Percentiles rank a stretch among this genome's conserved stretches.
Conservation (phyloP, 495 filamentous ascomycete genomes). For the Friedmanniomyces endolithicus region DNA sequence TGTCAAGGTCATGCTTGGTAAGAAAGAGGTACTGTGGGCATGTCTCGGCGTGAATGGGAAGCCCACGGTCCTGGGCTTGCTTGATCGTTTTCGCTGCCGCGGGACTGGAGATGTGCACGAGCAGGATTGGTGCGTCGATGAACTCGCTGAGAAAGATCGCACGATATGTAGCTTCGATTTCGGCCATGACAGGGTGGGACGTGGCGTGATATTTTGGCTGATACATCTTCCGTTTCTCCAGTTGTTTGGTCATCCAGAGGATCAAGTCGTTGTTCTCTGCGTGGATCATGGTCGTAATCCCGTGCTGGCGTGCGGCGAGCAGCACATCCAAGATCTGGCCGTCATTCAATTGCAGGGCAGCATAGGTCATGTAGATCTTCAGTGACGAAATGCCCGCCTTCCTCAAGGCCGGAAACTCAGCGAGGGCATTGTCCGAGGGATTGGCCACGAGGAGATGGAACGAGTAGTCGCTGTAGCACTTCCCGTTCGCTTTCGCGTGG, state of each 20-base stretch:
- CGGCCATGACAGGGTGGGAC: constrained; percentile 40
- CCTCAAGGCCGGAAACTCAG: constrained; percentile 35
- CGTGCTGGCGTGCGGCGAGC: constrained; percentile 33
- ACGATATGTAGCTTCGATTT: constrained; percentile 46
- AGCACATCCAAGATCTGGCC: constrained; percentile 44
- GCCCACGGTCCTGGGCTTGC: constrained; percentile 40
- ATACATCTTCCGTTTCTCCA: constrained; percentile 27
- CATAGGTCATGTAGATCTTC: constrained; percentile 54
- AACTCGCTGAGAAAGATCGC: constrained; percentile 42
- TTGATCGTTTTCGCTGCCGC: constrained; percentile 40
- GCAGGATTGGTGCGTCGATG: constrained; percentile 41
- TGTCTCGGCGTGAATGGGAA: constrained; percentile 49
- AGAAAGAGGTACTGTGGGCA: constrained; percentile 54
- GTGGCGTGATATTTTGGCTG: constrained; percentile 43
- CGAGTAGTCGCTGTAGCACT: constrained; percentile 45
- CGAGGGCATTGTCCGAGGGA: constrained; percentile 34
- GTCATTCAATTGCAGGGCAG: constrained; percentile 40
- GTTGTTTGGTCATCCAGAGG: constrained; percentile 26
- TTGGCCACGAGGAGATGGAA: constrained; percentile 47
- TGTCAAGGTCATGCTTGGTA: constrained; percentile 38
- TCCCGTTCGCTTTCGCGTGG: constrained; percentile 33
- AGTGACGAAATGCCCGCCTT: constrained; percentile 41
- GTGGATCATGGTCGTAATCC: constrained; percentile 48
- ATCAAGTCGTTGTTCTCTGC: constrained; percentile 43
- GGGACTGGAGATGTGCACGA: constrained; percentile 45